Evolutionary conservation across 164 flowering plant species (phyloP).

Genomic region (Piper betle): DNA sequence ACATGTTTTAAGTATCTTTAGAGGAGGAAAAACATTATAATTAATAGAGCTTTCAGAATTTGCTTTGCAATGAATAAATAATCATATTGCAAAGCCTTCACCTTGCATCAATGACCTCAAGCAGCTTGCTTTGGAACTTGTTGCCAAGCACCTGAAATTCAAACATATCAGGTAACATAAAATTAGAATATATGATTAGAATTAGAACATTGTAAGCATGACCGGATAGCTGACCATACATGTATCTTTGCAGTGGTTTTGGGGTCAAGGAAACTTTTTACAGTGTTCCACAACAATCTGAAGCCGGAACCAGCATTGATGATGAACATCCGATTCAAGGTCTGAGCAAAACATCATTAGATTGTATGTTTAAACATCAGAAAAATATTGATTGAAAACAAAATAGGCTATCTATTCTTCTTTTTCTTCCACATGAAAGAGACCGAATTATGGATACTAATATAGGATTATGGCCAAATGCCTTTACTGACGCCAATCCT

Average conservation of each 20-base stretch:
- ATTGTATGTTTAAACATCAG: too few species aligned
- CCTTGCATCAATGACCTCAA: slow-evolving; percentile 90
- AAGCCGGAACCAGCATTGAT: slow-evolving; percentile 98
- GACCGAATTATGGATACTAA: too few species aligned
- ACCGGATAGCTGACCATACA: slow-evolving; percentile 19
- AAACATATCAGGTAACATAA: neutral
- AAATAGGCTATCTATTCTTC: too few species aligned
- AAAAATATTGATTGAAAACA: too few species aligned
- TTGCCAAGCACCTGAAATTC: slow-evolving; percentile 68
- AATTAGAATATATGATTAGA: neutral
- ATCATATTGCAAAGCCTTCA: slow-evolving; percentile 7
- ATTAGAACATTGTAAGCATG: too few species aligned
- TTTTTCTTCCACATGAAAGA: too few species aligned
- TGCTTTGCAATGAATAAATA: too few species aligned
- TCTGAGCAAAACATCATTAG: slow-evolving; percentile 24
- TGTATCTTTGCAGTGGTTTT: slow-evolving; percentile 87
- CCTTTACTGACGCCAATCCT: too few species aligned
- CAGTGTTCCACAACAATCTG: slow-evolving; percentile 80
- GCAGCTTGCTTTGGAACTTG: slow-evolving; percentile 78
- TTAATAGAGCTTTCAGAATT: too few species aligned
- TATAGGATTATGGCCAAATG: too few species aligned
- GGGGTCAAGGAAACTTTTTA: slow-evolving; percentile 82
- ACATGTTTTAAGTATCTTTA: too few species aligned
- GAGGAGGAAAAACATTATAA: too few species aligned
- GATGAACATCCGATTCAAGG: slow-evolving; percentile 79